Evolutionary conservation across 1,139 yeast species (phyloP).

Genomic region (Pichia sp.): DNA sequence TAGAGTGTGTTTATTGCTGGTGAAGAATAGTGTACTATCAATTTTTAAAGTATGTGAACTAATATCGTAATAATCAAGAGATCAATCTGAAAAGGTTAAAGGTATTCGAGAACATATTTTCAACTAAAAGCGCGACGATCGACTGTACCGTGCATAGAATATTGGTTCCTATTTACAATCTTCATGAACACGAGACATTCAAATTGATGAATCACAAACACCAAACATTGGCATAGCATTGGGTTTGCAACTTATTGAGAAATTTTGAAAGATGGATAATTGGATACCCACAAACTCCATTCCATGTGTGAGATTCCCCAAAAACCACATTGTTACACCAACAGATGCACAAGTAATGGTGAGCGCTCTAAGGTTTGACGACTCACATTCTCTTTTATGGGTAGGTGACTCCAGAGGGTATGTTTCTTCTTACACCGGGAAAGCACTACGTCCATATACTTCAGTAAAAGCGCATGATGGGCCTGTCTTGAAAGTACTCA

Average conservation of each 20-base stretch:
- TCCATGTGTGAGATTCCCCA: constrained; percentile 13
- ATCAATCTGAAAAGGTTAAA: too few relatives aligned
- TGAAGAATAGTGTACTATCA: too few relatives aligned
- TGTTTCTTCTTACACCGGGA: constrained; percentile 27
- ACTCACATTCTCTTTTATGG: constrained; percentile 71
- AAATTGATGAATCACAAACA: too few relatives aligned
- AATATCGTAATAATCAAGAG: too few relatives aligned
- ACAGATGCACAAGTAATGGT: constrained; percentile 16
- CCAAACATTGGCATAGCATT: not conserved
- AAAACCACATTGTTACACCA: constrained; percentile 17
- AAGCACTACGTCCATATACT: constrained; percentile 38
- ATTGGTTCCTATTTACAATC: too few relatives aligned
- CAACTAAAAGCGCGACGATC: too few relatives aligned
- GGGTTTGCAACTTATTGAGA: not conserved
- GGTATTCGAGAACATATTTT: too few relatives aligned
- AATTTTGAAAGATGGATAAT: too few relatives aligned
- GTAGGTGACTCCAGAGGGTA: constrained; percentile 56
- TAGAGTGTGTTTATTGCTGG: too few relatives aligned
- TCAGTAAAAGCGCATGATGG: constrained; percentile 42
- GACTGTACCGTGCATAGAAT: too few relatives aligned
- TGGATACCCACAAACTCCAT: constrained; percentile 34
- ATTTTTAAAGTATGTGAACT: too few relatives aligned
- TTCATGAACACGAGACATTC: too few relatives aligned
- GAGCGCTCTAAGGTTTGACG: constrained; percentile 55
- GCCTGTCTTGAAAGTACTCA: constrained; percentile 43